Conservation (phyloP, 179 eudicot genomes). For the Sideroxylon spinosum region DNA sequence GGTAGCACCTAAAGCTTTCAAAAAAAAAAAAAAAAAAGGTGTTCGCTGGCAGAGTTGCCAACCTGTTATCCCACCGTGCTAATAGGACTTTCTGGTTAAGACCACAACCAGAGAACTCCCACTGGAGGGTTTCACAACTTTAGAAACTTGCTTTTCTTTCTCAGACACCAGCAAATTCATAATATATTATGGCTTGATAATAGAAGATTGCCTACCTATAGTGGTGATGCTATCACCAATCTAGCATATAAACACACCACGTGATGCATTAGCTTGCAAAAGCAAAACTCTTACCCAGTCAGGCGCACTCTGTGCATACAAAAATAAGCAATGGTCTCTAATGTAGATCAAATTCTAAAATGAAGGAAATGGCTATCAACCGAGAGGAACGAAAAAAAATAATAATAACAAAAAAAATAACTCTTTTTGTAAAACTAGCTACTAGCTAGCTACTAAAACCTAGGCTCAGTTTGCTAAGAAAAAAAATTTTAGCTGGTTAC, state of each 20-base stretch:
- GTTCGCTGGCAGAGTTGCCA: background rate
- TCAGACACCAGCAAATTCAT: background rate
- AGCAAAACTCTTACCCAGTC: background rate
- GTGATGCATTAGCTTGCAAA: background rate
- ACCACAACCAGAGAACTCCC: background rate
- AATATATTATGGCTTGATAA: background rate
- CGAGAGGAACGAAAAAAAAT: too few species aligned
- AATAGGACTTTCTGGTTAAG: background rate
- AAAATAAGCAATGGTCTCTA: background rate
- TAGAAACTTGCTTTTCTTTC: background rate
- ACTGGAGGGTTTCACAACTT: background rate
- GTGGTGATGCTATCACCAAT: background rate
- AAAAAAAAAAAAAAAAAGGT: background rate
- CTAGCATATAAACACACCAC: background rate
- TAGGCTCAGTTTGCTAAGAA: too few species aligned
- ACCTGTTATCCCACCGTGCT: background rate
- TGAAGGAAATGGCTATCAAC: too few species aligned
- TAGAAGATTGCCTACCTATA: background rate
- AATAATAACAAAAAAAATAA: too few species aligned
- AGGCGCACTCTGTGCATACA: background rate
- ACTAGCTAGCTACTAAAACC: too few species aligned
- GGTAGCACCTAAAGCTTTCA: conserved; percentile 1
- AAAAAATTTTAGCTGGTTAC: too few species aligned
- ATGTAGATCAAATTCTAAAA: background rate
- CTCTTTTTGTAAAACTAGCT: too few species aligned